A percentile compares a stretch with the other conserved stretches of the same genome.
phyloP scores from a whole-genome alignment of 164 flowering plant genomes.

The Nelumbo lutea region DNA sequence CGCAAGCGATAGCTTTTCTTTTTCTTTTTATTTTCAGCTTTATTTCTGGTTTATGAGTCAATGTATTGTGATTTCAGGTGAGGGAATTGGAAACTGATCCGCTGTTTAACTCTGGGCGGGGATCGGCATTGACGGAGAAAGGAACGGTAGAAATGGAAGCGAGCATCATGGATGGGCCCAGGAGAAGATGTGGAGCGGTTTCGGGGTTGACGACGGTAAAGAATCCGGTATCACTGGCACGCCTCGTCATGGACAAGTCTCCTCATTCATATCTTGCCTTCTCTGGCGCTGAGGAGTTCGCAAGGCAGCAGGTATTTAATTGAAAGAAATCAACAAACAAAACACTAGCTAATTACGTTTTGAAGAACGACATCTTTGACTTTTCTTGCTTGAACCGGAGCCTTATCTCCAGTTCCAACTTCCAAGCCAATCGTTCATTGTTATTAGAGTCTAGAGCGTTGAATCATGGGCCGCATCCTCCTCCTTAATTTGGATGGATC shows the following conservation, averaged over 20 bases:
- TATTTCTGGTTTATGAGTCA: not conserved
- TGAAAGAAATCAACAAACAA: no score
- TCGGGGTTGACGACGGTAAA: constrained; percentile 85
- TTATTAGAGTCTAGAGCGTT: no score
- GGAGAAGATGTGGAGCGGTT: constrained; percentile 83
- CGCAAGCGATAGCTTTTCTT: not conserved
- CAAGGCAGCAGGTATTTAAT: constrained; percentile 54
- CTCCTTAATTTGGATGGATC: not conserved
- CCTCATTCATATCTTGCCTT: constrained; percentile 96
- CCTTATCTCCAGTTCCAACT: no score
- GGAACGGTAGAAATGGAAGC: constrained; percentile 99
- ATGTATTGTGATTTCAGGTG: constrained; percentile 34
- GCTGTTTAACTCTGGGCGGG: constrained; percentile 86
- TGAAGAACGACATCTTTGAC: not conserved
- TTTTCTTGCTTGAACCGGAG: no score
- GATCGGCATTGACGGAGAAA: constrained; percentile 81
- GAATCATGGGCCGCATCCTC: no score
- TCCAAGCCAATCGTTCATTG: no score
- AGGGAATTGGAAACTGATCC: constrained; percentile 86
- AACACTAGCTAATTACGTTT: no score
- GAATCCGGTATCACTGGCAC: constrained; percentile 86
- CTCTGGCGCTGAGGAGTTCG: constrained; percentile 87
- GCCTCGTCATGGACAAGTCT: constrained; percentile 95
- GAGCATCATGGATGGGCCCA: constrained; percentile 85
- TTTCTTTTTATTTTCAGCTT: not conserved